phyloP scores from a whole-genome alignment of 768 basidiomycete species.

The Trametes elegans region DNA sequence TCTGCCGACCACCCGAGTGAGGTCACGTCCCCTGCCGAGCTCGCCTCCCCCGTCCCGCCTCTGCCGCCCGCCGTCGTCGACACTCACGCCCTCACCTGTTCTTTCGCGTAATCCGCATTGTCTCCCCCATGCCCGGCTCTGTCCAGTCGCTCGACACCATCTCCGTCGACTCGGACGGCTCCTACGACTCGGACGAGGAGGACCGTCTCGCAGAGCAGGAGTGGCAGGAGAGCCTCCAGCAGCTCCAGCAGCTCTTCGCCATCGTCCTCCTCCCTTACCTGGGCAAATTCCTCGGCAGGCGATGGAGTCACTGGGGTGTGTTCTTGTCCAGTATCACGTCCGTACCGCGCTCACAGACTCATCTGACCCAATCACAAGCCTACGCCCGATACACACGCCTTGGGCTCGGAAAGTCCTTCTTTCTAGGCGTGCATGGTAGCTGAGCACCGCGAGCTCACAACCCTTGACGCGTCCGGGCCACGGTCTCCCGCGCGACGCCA shows the following conservation, averaged over 20 bases:
- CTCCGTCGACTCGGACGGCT: conserved; percentile 42
- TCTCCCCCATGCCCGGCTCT: conserved; percentile 55
- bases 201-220: conserved; percentile 79
- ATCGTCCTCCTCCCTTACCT: conserved; percentile 81
- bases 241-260: conserved; percentile 78
- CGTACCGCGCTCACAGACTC: conserved; percentile 1
- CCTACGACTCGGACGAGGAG: conserved; percentile 64
- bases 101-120: background rate
- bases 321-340: conserved; percentile 18
- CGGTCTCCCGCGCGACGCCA: background rate
- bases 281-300: conserved; percentile 86
- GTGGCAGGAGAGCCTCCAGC: conserved; percentile 89
- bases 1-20: conserved; percentile 7
- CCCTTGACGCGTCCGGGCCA: background rate
- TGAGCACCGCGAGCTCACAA: background rate
- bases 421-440: conserved; percentile 41
- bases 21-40: conserved; percentile 8
- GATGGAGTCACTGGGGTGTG: conserved; percentile 85
- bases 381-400: conserved; percentile 69
- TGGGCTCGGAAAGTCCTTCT: conserved; percentile 63
- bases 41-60: background rate
- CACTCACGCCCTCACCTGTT: background rate
- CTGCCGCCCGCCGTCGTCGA: background rate
- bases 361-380: conserved; percentile 39
- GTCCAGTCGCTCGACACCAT: conserved; percentile 60